Conservation (phyloP, 345 rosid genomes). For the Populus ilicifolia region DNA sequence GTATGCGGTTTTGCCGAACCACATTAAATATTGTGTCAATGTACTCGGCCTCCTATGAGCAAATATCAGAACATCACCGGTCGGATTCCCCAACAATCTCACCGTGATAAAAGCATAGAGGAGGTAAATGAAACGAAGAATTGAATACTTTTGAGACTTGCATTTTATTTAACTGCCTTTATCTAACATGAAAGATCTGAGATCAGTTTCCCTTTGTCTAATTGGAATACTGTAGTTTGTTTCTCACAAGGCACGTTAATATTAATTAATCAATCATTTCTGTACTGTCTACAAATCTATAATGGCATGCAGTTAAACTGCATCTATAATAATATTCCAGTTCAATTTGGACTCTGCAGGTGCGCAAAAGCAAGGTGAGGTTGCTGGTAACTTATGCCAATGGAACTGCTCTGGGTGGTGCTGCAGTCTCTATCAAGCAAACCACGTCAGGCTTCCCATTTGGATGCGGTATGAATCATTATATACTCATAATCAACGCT, state of each 20-base stretch:
- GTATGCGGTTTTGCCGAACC: no score
- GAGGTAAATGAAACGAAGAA: constrained; percentile 31
- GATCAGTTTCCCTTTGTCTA: no score
- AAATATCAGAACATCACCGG: no score
- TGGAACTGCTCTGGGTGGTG: constrained; percentile 43
- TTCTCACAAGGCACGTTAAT: not conserved
- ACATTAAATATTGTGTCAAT: no score
- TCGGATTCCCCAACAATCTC: no score
- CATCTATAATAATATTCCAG: no score
- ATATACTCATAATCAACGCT: constrained; percentile 45
- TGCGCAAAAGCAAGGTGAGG: constrained; percentile 52
- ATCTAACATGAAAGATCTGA: no score
- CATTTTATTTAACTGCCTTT: no score
- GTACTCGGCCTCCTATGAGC: no score
- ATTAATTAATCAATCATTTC: not conserved
- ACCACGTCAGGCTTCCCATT: constrained; percentile 46
- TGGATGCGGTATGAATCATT: constrained; percentile 74
- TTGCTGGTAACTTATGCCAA: constrained; percentile 44
- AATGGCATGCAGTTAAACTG: no score
- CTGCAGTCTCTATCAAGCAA: constrained; percentile 42
- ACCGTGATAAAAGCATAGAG: constrained; percentile 48
- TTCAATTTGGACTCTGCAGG: constrained; percentile 35
- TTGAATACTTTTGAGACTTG: not conserved
- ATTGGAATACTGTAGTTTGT: no score
- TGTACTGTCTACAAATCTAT: no score